Percentiles rank a stretch among this genome's conserved stretches.
These are phyloP conservation scores for Ceriops tagal DNA, from an alignment of 345 rosid genomes.

Conservation along the genomic window DNA sequence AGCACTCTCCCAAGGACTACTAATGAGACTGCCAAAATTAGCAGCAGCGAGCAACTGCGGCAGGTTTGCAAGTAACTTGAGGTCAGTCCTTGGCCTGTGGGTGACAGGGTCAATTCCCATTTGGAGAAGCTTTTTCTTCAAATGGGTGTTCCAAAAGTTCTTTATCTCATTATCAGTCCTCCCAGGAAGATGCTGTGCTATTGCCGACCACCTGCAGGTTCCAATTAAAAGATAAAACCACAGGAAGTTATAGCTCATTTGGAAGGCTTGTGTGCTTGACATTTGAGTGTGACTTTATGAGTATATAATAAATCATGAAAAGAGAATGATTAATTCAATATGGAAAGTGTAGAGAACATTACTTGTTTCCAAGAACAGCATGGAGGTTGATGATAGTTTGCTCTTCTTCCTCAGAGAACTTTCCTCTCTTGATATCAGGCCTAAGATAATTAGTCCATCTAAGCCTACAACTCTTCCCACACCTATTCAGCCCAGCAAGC, in stretches of 20 bases:
- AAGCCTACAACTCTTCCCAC: slow-evolving; percentile 80
- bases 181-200: slow-evolving; percentile 70
- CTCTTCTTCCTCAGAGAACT: slow-evolving; percentile 68
- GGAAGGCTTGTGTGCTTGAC: no score
- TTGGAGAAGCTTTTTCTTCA: slow-evolving; percentile 75
- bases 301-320: no score
- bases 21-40: slow-evolving; percentile 38
- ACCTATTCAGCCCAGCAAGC: slow-evolving; percentile 68
- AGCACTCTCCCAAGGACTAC: slow-evolving; percentile 28
- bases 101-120: slow-evolving; percentile 84
- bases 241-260: neutral
- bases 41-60: slow-evolving; percentile 59
- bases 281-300: no score
- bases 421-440: slow-evolving; percentile 78
- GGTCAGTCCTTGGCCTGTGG: slow-evolving; percentile 68
- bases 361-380: slow-evolving; percentile 74
- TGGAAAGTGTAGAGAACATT: neutral
- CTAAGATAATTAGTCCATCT: slow-evolving; percentile 80
- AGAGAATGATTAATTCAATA: no score
- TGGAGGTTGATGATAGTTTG: slow-evolving; percentile 65
- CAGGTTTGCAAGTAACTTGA: slow-evolving; percentile 44
- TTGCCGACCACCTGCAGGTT: slow-evolving; percentile 67
- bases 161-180: slow-evolving; percentile 76
- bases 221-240: slow-evolving; percentile 1
- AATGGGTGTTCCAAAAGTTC: slow-evolving; percentile 80